Evolutionary conservation across 2,329 filamentous ascomycete genomes (phyloP).

Genomic region (Ophiostoma quercus): DNA sequence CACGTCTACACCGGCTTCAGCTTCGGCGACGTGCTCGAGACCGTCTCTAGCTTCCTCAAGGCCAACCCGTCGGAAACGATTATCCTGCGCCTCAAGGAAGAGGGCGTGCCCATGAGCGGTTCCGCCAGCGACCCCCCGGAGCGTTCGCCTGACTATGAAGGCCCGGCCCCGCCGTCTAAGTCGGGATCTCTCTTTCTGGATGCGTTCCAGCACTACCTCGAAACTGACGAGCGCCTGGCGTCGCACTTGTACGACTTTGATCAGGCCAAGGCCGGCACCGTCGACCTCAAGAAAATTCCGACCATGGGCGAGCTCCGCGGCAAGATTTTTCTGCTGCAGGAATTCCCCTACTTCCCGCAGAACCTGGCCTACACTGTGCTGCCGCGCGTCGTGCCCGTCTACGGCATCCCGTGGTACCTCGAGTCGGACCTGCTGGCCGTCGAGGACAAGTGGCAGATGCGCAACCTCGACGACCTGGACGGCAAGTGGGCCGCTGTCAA

Average conservation of each 20-base stretch:
- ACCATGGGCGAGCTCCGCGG: slow-evolving; percentile 43
- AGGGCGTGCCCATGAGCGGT: slow-evolving; percentile 36
- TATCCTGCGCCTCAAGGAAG: slow-evolving; percentile 48
- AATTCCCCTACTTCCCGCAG: slow-evolving; percentile 36
- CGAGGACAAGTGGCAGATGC: slow-evolving; percentile 46
- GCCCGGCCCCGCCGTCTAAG: background rate
- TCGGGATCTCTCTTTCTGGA: slow-evolving; percentile 38
- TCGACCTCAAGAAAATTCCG: slow-evolving; percentile 33
- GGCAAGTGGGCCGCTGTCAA: slow-evolving; percentile 45
- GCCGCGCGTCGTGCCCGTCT: slow-evolving; percentile 26
- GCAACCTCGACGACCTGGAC: slow-evolving; percentile 40
- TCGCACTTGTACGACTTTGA: slow-evolving; percentile 31
- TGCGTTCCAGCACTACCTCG: slow-evolving; percentile 41
- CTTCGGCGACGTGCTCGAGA: slow-evolving; percentile 40
- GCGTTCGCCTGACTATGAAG: background rate
- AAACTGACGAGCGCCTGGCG: slow-evolving; percentile 35
- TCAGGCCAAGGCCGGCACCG: slow-evolving; percentile 28
- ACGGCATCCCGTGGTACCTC: slow-evolving; percentile 43
- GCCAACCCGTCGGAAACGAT: slow-evolving; percentile 43
- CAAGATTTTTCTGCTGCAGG: slow-evolving; percentile 45
- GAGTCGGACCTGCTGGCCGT: slow-evolving; percentile 40
- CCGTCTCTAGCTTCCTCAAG: slow-evolving; percentile 44
- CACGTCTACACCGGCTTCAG: slow-evolving; percentile 43
- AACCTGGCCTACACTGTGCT: slow-evolving; percentile 18
- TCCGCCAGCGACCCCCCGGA: slow-evolving; percentile 22